Evolutionary conservation across 139 green algal genomes (phyloP), one percentile per base, ranked within the genome.

Genomic region (Chlamydomonas sp.): DNA sequence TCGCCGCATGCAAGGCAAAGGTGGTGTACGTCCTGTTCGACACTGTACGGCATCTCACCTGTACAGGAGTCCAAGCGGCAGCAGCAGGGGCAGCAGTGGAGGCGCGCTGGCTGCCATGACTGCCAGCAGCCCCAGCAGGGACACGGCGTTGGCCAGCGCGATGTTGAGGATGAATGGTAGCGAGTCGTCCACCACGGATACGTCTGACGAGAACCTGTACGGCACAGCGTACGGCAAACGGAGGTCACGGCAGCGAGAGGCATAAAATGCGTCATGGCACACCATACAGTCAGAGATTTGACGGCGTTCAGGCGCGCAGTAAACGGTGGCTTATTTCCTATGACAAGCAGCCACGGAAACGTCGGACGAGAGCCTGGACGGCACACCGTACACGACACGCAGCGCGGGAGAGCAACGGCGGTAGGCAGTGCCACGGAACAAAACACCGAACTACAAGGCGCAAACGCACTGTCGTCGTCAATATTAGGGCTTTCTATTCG

Each of bases 151-250:
- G 58, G 97, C 96, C 68, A 99, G 90, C 18, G 98, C 85, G 77
- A 99, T 99, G 94, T 99, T 99, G 60, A 94, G 71, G 31, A 98
- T 98, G 93, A 99, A 99, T 17, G 96, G 97, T 63, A 99, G 92
- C 0, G 90, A 94, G 91, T 99, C 96, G 75, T 99, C 97, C 16
- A 96, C 90, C 3, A 89, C 94, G n/a, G 91, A 92, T 15, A 87
- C 89, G 88, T 99, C 97, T 0, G 95, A 97, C 0, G 95, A 97
- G 62, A 98, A 97, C 64, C 97, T 93, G 90, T 2, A 57, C 61
- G 60, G 15, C 3, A 14, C 66, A 49, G 31, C 57, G 57, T 16
- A 62, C n/a, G 31, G n/a, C 20, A 60, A 10, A 8, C 61, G 73
- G 73, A 10, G 31, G 8, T 20, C n/a, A 7, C 6, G 4, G 20